A percentile compares a stretch with the other conserved stretches of the same genome.
These are phyloP conservation scores for Fusarium tupiense DNA, from an alignment of 2,329 filamentous ascomycete species.

Conservation along the genomic window DNA sequence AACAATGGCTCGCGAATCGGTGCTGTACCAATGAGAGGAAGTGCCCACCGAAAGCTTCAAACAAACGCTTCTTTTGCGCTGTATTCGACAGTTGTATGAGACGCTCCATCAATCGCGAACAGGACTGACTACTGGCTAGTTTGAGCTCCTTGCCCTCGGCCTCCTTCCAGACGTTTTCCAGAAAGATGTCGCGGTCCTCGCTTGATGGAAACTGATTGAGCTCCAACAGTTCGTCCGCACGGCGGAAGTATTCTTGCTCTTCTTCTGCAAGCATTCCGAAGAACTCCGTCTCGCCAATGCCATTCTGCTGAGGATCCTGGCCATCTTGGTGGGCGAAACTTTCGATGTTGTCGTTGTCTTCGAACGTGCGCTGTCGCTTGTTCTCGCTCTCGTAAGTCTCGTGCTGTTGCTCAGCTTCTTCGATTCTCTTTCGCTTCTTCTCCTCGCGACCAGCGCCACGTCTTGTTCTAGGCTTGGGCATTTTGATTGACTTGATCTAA, in stretches of 20 bases:
- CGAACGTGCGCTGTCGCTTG: conserved; percentile 42
- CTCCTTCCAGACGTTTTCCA: conserved; percentile 87
- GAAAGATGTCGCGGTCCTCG: conserved; percentile 76
- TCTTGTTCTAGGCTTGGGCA: conserved; percentile 58
- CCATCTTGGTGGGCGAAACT: conserved; percentile 39
- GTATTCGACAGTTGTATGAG: conserved; percentile 84
- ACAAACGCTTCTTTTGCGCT: conserved; percentile 85
- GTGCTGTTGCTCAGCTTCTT: conserved; percentile 37
- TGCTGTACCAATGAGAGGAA: conserved; percentile 92
- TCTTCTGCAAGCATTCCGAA: conserved; percentile 93
- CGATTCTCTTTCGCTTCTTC: conserved; percentile 53
- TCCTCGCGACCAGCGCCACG: conserved; percentile 52
- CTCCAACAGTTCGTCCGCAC: conserved; percentile 89
- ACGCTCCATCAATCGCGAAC: conserved; percentile 91
- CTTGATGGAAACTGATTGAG: conserved; percentile 83
- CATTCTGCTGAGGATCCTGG: conserved; percentile 40
- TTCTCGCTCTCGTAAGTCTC: conserved; percentile 34
- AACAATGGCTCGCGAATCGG: conserved; percentile 96
- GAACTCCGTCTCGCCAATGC: conserved; percentile 73
- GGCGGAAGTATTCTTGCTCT: conserved; percentile 95
- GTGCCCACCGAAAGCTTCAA: conserved; percentile 85
- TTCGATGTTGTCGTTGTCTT: conserved; percentile 33
- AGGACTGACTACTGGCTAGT: conserved; percentile 93
- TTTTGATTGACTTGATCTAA: conserved; percentile 36
- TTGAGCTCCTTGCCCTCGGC: conserved; percentile 94